These are phyloP conservation scores for Globisporangium heterothallicum DNA, from an alignment of 352 stramenopile genomes.

Conservation along the genomic window DNA sequence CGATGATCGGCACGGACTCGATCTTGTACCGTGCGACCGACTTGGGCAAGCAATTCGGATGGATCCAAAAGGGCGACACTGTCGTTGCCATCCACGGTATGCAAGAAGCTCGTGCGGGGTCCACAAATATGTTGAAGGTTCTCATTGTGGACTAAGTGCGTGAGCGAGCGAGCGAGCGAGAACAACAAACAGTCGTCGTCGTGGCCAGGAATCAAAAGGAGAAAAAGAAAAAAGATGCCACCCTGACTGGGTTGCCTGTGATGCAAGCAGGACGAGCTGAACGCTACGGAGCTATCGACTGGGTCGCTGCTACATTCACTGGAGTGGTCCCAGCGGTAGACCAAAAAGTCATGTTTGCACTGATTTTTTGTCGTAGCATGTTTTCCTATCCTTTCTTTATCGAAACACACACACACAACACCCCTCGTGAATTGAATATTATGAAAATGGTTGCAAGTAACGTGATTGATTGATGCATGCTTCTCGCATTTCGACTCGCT, in stretches of 20 bases:
- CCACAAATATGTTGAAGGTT: slow-evolving; percentile 91
- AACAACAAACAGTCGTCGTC: neutral
- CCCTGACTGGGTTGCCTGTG: no score
- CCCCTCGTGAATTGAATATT: neutral
- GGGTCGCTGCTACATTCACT: no score
- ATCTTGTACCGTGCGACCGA: slow-evolving; percentile 87
- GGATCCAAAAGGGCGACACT: slow-evolving; percentile 83
- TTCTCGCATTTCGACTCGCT: no score
- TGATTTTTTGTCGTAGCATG: no score
- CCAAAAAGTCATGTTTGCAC: no score
- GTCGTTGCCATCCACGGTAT: slow-evolving; percentile 89
- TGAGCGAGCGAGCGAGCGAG: no score
- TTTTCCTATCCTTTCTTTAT: no score
- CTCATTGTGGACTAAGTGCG: slow-evolving; percentile 75
- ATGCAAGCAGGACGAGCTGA: no score
- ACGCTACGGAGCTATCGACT: no score
- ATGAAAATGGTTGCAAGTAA: slow-evolving; percentile 1
- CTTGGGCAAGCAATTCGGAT: slow-evolving; percentile 82
- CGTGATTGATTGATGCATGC: neutral
- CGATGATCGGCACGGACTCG: slow-evolving; percentile 88
- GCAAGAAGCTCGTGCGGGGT: slow-evolving; percentile 82
- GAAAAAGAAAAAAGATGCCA: slow-evolving; percentile 3
- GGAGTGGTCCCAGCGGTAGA: no score
- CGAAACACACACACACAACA: neutral
- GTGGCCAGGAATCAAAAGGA: neutral